phyloP scores from a whole-genome alignment of 495 filamentous ascomycete species.

The Hypoxylon subgilvum region DNA sequence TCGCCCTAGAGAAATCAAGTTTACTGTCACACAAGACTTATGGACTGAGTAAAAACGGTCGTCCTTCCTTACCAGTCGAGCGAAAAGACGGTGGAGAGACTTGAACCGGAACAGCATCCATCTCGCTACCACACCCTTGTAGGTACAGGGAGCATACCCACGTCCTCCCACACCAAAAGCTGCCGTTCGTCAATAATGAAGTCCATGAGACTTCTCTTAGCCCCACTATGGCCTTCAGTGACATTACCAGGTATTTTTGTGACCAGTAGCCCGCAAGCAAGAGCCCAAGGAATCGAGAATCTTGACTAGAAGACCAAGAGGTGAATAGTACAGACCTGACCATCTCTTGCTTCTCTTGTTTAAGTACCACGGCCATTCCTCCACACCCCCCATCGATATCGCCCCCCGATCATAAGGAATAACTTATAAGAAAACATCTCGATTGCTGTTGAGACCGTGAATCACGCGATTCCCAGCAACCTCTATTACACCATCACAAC shows the following conservation, averaged over 20 bases:
- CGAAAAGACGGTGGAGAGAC: conserved; percentile 35
- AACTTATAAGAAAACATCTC: conserved; percentile 38
- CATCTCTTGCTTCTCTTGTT: conserved; percentile 31
- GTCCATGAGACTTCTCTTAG: conserved; percentile 37
- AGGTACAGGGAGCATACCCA: conserved; percentile 34
- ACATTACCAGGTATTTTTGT: conserved; percentile 22
- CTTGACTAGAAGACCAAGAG: neutral
- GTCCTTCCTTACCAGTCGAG: conserved; percentile 6
- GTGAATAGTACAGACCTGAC: conserved; percentile 19
- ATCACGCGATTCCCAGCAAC: conserved; percentile 36
- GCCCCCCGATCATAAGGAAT: conserved; percentile 35
- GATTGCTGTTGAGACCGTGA: conserved; percentile 37
- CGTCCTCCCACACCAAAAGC: conserved; percentile 19
- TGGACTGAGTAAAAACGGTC: conserved; percentile 16
- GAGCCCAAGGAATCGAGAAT: no score
- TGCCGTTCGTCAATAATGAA: conserved; percentile 40
- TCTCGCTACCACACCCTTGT: conserved; percentile 34
- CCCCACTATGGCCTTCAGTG: conserved; percentile 37
- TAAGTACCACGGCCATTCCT: conserved; percentile 35
- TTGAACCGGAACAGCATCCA: conserved; percentile 41
- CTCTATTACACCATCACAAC: conserved; percentile 32
- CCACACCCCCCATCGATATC: conserved; percentile 33
- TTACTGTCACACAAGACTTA: conserved; percentile 25
- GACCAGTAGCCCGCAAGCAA: conserved; percentile 1
- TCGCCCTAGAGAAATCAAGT: conserved; percentile 10